Evolutionary conservation across 257 asterid genomes (phyloP), one percentile per base, ranked within the genome.

Genomic region (Scutellaria baicalensis): DNA sequence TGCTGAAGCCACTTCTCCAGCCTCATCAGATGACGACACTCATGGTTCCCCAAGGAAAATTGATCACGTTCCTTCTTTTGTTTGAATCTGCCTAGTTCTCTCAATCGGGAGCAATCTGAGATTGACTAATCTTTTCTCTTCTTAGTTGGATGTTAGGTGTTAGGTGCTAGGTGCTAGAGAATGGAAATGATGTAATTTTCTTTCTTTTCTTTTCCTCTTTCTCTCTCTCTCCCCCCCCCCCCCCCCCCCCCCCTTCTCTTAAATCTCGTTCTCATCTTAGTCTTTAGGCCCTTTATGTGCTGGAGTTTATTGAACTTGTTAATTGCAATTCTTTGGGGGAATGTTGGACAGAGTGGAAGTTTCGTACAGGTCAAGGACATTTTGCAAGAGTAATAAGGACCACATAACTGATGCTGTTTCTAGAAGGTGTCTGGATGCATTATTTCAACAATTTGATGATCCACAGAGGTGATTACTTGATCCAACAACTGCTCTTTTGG

Each of bases 1-100:
- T 36, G 95, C 97, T 60, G 92, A 88, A n/a, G 95, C 85, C 23
- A 68, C 90, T 40, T 76, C 93, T 66, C 90, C 95, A 27, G 90
- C 66, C 47, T 50, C 84, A n/a, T 88, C 95, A 16, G 93, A 88
- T 40, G 88, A 82, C 6, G 97, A 90, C 74, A 66, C 75, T 27
- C 84, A 69, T 69, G 43, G 44, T 75, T 48, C 86, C 5, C 74
- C 84, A 31, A 76, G 80, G 74, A 83, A 64, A 60, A 52, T 57
- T 64, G 66, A 45, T 58, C 64, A 45, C 69, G 58, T 74, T 66
- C 56, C 78, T 74, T 78, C 72, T 39, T 77, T 75, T 70, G 80
- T 75, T 71, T 55, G 77, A 54, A 60, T 65, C 50, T 45, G 43
- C 59, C 64, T 66, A 38, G 70, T 64, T 71, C 67, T 40, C 59